These are phyloP conservation scores for Reticulomyxa filosa DNA, from an alignment of 78 protist genomes.

Conservation along the genomic window DNA sequence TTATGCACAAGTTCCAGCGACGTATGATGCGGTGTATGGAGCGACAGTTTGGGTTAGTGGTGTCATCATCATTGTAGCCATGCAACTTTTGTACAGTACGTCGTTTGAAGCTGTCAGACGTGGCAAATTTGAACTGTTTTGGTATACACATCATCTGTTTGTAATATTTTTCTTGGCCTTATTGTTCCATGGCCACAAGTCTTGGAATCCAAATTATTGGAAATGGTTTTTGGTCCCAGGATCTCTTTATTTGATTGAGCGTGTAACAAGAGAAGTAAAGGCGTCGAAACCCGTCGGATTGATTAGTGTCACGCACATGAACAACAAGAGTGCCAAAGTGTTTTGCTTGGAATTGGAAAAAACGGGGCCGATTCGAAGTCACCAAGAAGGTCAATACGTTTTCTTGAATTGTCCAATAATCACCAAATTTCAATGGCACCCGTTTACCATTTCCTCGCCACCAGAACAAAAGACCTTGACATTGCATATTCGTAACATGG, in stretches of 20 bases:
- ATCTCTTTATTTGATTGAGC: not conserved
- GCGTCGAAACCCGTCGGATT: no score
- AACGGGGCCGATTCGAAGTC: not conserved
- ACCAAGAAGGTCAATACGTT: not conserved
- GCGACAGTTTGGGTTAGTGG: no score
- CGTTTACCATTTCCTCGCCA: conserved; percentile 11
- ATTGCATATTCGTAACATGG: conserved; percentile 4
- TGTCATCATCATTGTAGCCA: no score
- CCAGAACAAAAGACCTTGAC: conserved; percentile 1
- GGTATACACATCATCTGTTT: conserved; percentile 2
- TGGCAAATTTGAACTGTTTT: not conserved
- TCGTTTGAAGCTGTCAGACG: not conserved
- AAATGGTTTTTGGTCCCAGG: not conserved
- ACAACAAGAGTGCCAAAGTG: not conserved
- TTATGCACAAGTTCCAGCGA: no score
- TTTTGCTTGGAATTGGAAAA: not conserved
- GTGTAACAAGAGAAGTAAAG: no score
- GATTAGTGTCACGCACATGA: not conserved
- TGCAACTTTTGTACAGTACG: no score
- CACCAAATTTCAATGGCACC: conserved; percentile 2
- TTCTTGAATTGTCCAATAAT: conserved; percentile 1
- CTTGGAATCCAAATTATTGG: not conserved
- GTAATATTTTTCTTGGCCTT: not conserved
- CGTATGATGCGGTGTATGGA: no score
- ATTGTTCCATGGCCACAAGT: not conserved